Evolutionary conservation across 2,329 filamentous ascomycete species (phyloP).

Genomic region (Alternaria solani): DNA sequence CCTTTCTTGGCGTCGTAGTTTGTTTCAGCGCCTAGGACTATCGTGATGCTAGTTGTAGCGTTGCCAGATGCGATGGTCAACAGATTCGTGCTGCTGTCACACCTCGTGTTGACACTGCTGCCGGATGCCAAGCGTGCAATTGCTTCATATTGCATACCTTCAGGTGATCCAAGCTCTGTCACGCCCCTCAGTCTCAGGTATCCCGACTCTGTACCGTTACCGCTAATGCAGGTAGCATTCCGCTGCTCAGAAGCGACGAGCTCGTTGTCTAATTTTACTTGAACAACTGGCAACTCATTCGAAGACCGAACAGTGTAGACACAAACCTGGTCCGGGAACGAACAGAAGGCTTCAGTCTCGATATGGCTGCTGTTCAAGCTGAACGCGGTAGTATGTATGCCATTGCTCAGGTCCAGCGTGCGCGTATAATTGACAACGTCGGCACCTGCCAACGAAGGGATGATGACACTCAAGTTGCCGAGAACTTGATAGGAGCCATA

Average conservation of each 20-base stretch:
- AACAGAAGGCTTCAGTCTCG: conserved; percentile 56
- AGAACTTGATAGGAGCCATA: conserved; percentile 60
- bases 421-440: conserved; percentile 47
- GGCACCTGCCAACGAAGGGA: conserved; percentile 38
- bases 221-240: conserved; percentile 45
- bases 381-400: conserved; percentile 49
- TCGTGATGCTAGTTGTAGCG: conserved; percentile 37
- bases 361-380: conserved; percentile 40
- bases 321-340: conserved; percentile 54
- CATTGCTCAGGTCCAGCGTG: conserved; percentile 55
- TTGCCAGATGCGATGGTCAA: conserved; percentile 17
- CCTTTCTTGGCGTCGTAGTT: conserved; percentile 63
- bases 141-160: conserved; percentile 58
- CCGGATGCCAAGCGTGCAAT: conserved; percentile 42
- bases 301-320: conserved; percentile 48
- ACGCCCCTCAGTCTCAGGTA: conserved; percentile 29
- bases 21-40: conserved; percentile 58
- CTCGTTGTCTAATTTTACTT: conserved; percentile 55
- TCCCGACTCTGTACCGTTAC: conserved; percentile 45
- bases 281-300: conserved; percentile 52
- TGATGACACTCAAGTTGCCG: conserved; percentile 56
- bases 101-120: conserved; percentile 23
- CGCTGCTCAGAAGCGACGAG: conserved; percentile 42
- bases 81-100: conserved; percentile 14
- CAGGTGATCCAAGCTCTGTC: conserved; percentile 52